phyloP scores from a whole-genome alignment of 2,329 filamentous ascomycete genomes.

The Hypocrella siamensis region DNA sequence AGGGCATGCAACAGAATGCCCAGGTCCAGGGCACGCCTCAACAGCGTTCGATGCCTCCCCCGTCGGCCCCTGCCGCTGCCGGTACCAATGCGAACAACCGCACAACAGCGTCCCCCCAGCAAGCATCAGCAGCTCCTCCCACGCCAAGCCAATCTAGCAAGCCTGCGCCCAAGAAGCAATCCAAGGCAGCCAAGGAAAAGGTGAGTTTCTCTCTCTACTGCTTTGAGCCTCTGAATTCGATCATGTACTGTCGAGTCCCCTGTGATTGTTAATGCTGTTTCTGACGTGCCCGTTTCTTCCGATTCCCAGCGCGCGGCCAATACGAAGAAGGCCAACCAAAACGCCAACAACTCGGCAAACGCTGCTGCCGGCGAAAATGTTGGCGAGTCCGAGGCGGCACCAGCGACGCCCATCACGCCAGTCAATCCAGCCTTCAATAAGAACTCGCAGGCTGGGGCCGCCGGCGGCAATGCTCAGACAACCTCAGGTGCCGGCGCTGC shows the following conservation, averaged over 20 bases:
- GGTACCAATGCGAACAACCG: slow-evolving; percentile 35
- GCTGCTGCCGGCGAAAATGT: slow-evolving; percentile 41
- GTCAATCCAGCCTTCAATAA: slow-evolving; percentile 33
- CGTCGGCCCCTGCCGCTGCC: slow-evolving; percentile 38
- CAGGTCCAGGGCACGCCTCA: slow-evolving; percentile 54
- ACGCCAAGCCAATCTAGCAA: slow-evolving; percentile 63
- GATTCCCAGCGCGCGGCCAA: slow-evolving; percentile 27
- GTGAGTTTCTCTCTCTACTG: slow-evolving; percentile 25
- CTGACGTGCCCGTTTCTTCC: not conserved
- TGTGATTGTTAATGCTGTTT: not conserved
- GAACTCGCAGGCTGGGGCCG: slow-evolving; percentile 13
- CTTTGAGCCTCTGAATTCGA: not conserved
- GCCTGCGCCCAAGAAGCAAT: slow-evolving; percentile 57
- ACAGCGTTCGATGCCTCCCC: slow-evolving; percentile 54
- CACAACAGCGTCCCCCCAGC: slow-evolving; percentile 45
- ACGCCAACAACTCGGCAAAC: slow-evolving; percentile 27
- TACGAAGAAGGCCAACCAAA: slow-evolving; percentile 47
- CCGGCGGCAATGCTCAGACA: slow-evolving; percentile 13
- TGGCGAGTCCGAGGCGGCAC: slow-evolving; percentile 42
- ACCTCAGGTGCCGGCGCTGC: slow-evolving; percentile 1
- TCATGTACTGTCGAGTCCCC: too few species aligned
- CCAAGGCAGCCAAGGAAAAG: slow-evolving; percentile 50
- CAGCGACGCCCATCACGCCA: slow-evolving; percentile 49
- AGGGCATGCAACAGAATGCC: slow-evolving; percentile 23
- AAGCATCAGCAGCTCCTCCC: slow-evolving; percentile 51